Percentiles rank a stretch among this genome's conserved stretches.
Conservation (phyloP, 139 green algal species). For the Axilococcus clingmanii region DNA sequence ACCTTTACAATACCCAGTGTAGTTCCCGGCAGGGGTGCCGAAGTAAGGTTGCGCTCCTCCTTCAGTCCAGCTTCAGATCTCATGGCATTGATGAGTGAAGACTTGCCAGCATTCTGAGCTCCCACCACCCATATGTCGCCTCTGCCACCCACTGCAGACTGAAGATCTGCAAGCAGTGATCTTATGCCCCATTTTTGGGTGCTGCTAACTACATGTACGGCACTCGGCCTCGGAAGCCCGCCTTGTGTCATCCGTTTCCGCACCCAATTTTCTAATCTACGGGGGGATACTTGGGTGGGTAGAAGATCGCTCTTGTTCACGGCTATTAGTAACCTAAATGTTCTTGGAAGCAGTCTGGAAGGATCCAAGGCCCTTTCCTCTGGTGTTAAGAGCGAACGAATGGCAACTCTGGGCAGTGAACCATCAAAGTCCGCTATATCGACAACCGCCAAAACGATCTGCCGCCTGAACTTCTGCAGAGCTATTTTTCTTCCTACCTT, state of each 20-base stretch:
- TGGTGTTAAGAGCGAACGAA: slow-evolving; percentile 20
- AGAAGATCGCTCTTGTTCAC: slow-evolving; percentile 94
- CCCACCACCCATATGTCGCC: slow-evolving; percentile 92
- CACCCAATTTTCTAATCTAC: slow-evolving; percentile 45
- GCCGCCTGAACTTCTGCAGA: slow-evolving; percentile 60
- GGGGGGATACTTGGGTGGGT: slow-evolving; percentile 18
- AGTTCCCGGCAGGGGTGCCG: slow-evolving; percentile 81
- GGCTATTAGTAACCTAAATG: slow-evolving; percentile 64
- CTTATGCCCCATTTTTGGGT: slow-evolving; percentile 35
- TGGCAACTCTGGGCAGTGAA: slow-evolving; percentile 67
- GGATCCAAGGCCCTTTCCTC: slow-evolving; percentile 3
- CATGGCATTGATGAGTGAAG: slow-evolving; percentile 89
- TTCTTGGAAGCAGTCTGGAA: slow-evolving; percentile 1
- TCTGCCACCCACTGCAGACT: slow-evolving; percentile 35
- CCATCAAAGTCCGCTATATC: slow-evolving; percentile 68
- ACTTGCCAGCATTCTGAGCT: slow-evolving; percentile 88
- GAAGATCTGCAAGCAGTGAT: slow-evolving; percentile 36
- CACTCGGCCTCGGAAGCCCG: slow-evolving; percentile 37
- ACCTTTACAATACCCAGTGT: slow-evolving; percentile 83
- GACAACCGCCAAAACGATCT: slow-evolving; percentile 82
- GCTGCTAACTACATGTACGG: slow-evolving; percentile 53
- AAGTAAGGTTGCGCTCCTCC: slow-evolving; percentile 49
- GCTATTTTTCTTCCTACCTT: slow-evolving; percentile 68
- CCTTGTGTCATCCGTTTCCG: slow-evolving; percentile 35
- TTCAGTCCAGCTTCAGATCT: slow-evolving; percentile 38